Conservation (phyloP, 1,284 basidiomycete genomes). For the Rhodotorula sp. region DNA sequence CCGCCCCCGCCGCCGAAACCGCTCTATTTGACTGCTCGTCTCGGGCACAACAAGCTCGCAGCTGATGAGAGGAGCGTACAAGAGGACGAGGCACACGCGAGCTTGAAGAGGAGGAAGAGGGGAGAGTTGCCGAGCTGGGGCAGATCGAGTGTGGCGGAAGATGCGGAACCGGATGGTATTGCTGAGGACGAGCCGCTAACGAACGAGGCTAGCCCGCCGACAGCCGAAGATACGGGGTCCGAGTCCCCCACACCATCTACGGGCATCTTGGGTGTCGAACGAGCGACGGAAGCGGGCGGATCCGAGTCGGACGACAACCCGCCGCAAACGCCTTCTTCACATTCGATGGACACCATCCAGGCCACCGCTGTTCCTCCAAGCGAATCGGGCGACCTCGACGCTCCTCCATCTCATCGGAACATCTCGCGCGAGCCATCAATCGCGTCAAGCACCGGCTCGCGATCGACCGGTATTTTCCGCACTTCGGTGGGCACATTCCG, state of each 20-base stretch:
- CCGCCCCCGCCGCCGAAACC: constrained; percentile 34
- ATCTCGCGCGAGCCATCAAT: neutral
- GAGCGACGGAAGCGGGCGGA: no score
- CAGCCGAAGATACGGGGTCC: neutral
- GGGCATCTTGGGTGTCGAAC: no score
- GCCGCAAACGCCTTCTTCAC: no score
- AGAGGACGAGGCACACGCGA: neutral
- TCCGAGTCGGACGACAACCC: no score
- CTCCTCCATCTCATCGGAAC: no score
- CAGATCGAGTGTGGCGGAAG: neutral
- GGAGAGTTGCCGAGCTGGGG: constrained; percentile 1
- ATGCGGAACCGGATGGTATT: no score
- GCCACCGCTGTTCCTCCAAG: no score
- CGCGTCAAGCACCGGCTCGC: neutral
- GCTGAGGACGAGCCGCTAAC: neutral
- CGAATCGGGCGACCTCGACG: no score
- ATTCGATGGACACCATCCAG: no score
- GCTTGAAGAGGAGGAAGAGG: neutral
- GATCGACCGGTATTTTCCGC: neutral
- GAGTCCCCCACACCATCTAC: no score
- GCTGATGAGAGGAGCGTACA: neutral
- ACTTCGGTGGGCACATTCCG: constrained; percentile 8
- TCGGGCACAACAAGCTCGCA: neutral
- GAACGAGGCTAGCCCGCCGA: neutral
- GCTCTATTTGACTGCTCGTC: constrained; percentile 17